phyloP scores from a whole-genome alignment of 2,329 filamentous ascomycete genomes.

The Plenodomus biglobosus region DNA sequence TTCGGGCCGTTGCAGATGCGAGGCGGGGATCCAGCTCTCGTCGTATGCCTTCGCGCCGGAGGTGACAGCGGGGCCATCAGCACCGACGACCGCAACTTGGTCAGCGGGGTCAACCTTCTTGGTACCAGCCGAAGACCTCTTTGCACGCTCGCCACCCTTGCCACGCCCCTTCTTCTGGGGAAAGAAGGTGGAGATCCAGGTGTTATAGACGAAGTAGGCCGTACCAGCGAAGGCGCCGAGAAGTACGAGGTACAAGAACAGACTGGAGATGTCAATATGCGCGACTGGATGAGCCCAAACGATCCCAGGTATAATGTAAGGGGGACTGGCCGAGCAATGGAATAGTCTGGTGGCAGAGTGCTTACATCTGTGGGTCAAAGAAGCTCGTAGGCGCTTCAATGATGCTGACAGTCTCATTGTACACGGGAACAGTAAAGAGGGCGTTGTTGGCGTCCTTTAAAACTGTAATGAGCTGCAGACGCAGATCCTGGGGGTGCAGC shows the following conservation, averaged over 20 bases:
- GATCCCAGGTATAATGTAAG: neutral
- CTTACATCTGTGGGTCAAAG: slow-evolving; percentile 94
- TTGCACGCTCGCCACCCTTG: slow-evolving; percentile 66
- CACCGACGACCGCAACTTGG: slow-evolving; percentile 64
- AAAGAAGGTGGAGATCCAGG: slow-evolving; percentile 95
- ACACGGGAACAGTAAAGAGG: slow-evolving; percentile 75
- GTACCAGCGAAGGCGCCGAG: slow-evolving; percentile 74
- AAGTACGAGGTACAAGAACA: slow-evolving; percentile 97
- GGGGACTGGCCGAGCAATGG: neutral
- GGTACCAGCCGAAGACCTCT: slow-evolving; percentile 60
- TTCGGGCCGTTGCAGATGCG: slow-evolving; percentile 84
- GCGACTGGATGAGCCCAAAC: no score
- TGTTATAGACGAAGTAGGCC: slow-evolving; percentile 96
- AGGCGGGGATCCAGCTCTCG: slow-evolving; percentile 88
- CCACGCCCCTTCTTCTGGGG: slow-evolving; percentile 70
- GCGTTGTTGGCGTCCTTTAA: slow-evolving; percentile 66
- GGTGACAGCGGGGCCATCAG: slow-evolving; percentile 69
- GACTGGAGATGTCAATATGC: slow-evolving; percentile 56
- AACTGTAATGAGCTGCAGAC: slow-evolving; percentile 74
- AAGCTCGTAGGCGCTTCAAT: slow-evolving; percentile 90
- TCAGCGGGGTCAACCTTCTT: slow-evolving; percentile 67
- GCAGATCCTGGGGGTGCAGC: slow-evolving; percentile 88
- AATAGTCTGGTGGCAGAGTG: slow-evolving; percentile 9
- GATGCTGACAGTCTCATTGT: slow-evolving; percentile 79
- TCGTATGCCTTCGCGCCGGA: slow-evolving; percentile 77